Base-by-base conservation (phyloP, 345 rosid genomes). In the Eucalyptus tenuipes region DNA sequence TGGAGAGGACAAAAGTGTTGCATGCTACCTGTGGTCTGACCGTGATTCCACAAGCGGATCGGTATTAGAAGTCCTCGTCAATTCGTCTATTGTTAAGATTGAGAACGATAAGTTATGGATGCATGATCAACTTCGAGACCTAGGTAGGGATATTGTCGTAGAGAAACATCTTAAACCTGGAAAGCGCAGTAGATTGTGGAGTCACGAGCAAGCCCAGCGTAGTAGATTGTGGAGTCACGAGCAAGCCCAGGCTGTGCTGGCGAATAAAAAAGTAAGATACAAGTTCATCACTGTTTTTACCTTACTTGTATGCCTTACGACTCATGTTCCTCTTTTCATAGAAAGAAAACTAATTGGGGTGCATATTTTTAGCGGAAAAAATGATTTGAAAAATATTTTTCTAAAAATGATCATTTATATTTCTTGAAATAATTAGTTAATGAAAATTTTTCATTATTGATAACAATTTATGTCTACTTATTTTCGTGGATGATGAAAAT, bases 41-140 rank as follows among this genome's bases (percentile, higher is more conserved):
- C 2, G 6, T 13, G 50, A 0, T 49, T 15, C 52, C 0, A 0
- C 7, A 15, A 49, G 7, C 0, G 1, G 50, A 49, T 49, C 1
- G 15, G 50, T 4, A 49, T 13, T 49, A 13, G 5, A 13, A 13
- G 16, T 49, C 7, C 52, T 49, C 52, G 0, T 15, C 2, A 15
- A 13, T 2, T 48, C 13, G 0, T 48, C 49, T 13, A 48, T 48
- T 13, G 5, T 48, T 48, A 48, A 48, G 49, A 48, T 48, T 48
- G 49, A 48, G 49, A 48, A 48, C 13, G 2, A 13, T 48, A 48
- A 48, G 49, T 0, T 48, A 1, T 4, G 49, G 49, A 48, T 48
- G 49, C 14, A 48, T 12, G 49, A 48, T 48, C 2, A 48, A 48
- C 49, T 48, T 48, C 5, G 49, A 48, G 49, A 48, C 15, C 49